Percentiles rank a stretch among this genome's conserved stretches.
These are phyloP conservation scores for Cerrena zonata DNA, from an alignment of 1,284 basidiomycete species.

Conservation along the genomic window DNA sequence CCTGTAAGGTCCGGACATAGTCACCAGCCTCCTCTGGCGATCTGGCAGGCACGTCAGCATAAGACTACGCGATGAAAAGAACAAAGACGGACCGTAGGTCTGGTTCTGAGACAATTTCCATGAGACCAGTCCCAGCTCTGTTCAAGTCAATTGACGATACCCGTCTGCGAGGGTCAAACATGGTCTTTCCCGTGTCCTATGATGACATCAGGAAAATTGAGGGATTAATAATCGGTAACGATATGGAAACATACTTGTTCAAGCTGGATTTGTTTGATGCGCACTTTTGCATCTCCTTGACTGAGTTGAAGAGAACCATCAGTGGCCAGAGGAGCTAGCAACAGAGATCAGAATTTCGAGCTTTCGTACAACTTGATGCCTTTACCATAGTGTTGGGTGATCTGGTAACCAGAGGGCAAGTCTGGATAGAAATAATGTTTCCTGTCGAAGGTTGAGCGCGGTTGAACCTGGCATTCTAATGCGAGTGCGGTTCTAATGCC, in stretches of 20 bases:
- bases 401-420: conserved; percentile 91
- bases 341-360: neutral
- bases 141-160: conserved; percentile 81
- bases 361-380: conserved; percentile 2
- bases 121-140: conserved; percentile 81
- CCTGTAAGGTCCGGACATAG: conserved; percentile 83
- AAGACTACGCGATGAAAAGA: neutral
- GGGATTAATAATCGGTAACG: neutral
- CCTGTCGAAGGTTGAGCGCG: conserved; percentile 82
- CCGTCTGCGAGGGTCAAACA: conserved; percentile 51
- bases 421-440: conserved; percentile 99
- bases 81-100: conserved; percentile 66
- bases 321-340: conserved; percentile 71
- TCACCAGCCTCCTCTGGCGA: conserved; percentile 87
- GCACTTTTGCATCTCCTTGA: conserved; percentile 45
- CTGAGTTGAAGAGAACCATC: conserved; percentile 58
- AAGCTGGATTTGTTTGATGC: conserved; percentile 91
- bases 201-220: conserved; percentile 4
- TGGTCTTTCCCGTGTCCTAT: conserved; percentile 93
- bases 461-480: conserved; percentile 67
- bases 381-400: conserved; percentile 89
- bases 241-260: conserved; percentile 71
- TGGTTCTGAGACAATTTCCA: conserved; percentile 95
- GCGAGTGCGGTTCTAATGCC: conserved; percentile 81
- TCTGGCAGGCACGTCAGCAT: conserved; percentile 32